Conservation (phyloP, 176 grass and related monocot species). For the Paspalum notatum region DNA sequence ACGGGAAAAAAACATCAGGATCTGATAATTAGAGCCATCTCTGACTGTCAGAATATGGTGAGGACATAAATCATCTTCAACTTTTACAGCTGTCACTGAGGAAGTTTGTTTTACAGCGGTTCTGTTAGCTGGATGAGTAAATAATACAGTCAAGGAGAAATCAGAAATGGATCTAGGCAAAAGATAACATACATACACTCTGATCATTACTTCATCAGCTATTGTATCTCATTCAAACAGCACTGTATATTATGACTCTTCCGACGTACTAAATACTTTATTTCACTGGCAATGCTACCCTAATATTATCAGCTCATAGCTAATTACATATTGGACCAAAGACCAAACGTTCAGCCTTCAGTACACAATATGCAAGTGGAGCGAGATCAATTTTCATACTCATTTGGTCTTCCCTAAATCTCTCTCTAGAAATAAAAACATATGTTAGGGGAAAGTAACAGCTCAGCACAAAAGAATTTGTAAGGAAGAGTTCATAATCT, state of each 20-base stretch:
- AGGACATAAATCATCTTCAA: not conserved
- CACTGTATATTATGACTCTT: not conserved
- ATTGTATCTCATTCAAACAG: not conserved
- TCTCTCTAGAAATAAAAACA: conserved; percentile 2
- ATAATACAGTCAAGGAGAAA: not conserved
- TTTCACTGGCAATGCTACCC: not conserved
- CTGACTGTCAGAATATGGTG: not conserved
- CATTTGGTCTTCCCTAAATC: not conserved
- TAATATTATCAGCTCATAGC: not conserved
- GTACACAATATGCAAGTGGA: not conserved
- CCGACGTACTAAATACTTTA: not conserved
- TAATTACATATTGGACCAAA: not conserved
- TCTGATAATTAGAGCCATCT: not conserved
- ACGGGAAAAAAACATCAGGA: not conserved
- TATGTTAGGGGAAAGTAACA: not conserved
- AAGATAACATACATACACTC: not conserved
- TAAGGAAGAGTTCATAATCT: not conserved
- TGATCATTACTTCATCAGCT: not conserved
- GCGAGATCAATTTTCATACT: not conserved
- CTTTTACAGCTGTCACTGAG: not conserved
- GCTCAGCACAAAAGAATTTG: conserved; percentile 9
- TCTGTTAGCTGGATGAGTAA: not conserved
- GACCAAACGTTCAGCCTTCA: not conserved
- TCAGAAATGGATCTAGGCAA: not conserved
- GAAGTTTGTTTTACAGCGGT: not conserved